Conservation (phyloP, 1,284 basidiomycete species). For the Laetiporus sulphureus region DNA sequence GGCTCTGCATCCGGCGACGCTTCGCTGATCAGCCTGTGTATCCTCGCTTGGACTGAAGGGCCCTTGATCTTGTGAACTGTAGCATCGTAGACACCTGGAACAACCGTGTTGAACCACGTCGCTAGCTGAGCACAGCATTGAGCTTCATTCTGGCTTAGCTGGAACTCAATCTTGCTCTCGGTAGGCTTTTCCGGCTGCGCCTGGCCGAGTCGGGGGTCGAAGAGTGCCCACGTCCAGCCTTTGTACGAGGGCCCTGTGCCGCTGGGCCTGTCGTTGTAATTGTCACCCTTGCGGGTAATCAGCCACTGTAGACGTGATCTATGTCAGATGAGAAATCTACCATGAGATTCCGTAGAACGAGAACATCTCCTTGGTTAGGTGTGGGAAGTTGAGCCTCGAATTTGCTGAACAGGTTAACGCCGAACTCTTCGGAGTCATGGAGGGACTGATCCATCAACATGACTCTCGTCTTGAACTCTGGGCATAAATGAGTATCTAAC, state of each 20-base stretch:
- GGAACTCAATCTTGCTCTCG: constrained; percentile 20
- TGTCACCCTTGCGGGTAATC: constrained; percentile 18
- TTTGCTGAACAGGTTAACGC: constrained; percentile 47
- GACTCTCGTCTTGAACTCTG: constrained; percentile 17
- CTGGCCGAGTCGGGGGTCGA: constrained; percentile 17
- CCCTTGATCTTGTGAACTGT: constrained; percentile 4
- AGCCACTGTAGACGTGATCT: not conserved
- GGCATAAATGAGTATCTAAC: not conserved
- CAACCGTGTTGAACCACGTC: constrained; percentile 45
- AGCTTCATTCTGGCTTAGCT: constrained; percentile 23
- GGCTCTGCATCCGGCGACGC: constrained; percentile 33
- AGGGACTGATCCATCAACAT: constrained; percentile 40
- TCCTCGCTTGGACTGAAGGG: constrained; percentile 15
- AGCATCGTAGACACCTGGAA: constrained; percentile 4
- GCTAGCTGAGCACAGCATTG: constrained; percentile 31
- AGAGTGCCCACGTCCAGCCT: constrained; percentile 25
- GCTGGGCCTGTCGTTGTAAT: constrained; percentile 23
- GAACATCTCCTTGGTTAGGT: constrained; percentile 35
- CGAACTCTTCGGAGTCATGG: constrained; percentile 24
- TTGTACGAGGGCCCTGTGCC: constrained; percentile 26
- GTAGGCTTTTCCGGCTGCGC: constrained; percentile 28
- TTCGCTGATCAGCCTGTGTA: constrained; percentile 48
- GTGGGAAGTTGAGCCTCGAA: constrained; percentile 43
- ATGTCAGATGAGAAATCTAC: too few relatives aligned
- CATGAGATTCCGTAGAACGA: constrained; percentile 29